These are phyloP conservation scores for Elongisporangium undulatum DNA, from an alignment of 352 stramenopile genomes.

Conservation along the genomic window DNA sequence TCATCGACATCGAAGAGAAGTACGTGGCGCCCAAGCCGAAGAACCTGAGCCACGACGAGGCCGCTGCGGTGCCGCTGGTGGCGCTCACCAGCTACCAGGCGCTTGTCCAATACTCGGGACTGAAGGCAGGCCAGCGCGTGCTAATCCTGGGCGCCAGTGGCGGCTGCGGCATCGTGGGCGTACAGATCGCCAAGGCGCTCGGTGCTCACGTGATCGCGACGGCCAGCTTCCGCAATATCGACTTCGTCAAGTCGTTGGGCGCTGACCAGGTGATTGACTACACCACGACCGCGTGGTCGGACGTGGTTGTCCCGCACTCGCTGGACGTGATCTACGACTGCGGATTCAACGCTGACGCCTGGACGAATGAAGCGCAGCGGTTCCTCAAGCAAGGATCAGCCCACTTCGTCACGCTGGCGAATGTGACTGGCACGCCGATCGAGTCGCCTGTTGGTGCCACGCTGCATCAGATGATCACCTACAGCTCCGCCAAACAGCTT, in stretches of 20 bases:
- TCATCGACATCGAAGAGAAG: constrained; percentile 18
- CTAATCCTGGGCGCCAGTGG: constrained; percentile 57
- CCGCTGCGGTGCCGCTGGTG: constrained; percentile 20
- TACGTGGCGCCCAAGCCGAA: constrained; percentile 32
- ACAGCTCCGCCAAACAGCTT: constrained; percentile 10
- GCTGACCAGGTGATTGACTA: constrained; percentile 55
- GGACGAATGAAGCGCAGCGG: constrained; percentile 25
- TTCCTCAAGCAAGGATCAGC: constrained; percentile 29
- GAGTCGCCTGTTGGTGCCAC: constrained; percentile 51
- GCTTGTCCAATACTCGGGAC: constrained; percentile 19
- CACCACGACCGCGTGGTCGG: constrained; percentile 33
- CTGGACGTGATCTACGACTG: constrained; percentile 32
- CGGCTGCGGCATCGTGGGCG: constrained; percentile 41
- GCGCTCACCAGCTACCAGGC: constrained; percentile 30
- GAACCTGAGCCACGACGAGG: constrained; percentile 30
- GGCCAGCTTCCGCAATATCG: constrained; percentile 33
- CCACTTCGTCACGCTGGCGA: constrained; percentile 37
- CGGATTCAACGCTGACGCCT: constrained; percentile 19
- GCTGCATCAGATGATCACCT: constrained; percentile 11
- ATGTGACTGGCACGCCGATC: constrained; percentile 23
- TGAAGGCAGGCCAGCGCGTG: constrained; percentile 24
- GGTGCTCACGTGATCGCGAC: constrained; percentile 24
- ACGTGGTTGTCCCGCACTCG: constrained; percentile 23
- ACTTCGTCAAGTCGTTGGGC: constrained; percentile 35
- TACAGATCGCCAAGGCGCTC: constrained; percentile 58